Evolutionary conservation across 768 basidiomycete species (phyloP), one percentile per base, ranked within the genome.

Genomic region (Termitomyces sp.): DNA sequence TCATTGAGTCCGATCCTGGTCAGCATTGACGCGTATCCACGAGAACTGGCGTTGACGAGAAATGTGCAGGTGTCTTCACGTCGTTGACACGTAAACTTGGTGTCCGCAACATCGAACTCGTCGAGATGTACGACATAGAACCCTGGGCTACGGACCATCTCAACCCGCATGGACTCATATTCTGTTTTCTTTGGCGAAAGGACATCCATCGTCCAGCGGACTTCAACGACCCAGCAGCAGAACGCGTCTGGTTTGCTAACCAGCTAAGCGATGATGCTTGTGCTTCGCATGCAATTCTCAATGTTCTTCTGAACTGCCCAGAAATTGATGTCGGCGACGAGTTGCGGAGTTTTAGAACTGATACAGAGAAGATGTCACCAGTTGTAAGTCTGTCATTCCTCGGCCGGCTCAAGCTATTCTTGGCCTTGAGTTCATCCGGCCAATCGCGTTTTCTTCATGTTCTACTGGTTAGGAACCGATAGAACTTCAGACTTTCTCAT

Each of bases 231-330:
- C 78, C 83, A 3, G 78, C 81, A 11, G 79, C 84, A 2, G 79
- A 81, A 58, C 73, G 70, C 30, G 78, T 87, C 9, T 88, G 85
- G 85, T 88, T 86, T 62, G 85, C 85, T 11, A 84, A 87, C 68
- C 86, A 88, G 67, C 76, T 88, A 27, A 83, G 79, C 69, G 79
- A 83, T 63, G 84, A 87, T 64, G 83, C 85, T 4, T 87, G 86
- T 65, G 84, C 84, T 8, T 83, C 84, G 0, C 81, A 80, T 63
- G 85, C 85, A 0, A 75, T 87, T 11, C 70, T 87, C 6, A 87
- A 86, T 62, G 80, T 86, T 18, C 64, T 83, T 8, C 66, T 86
- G 33, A 87, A 87, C 66, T 81, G 82, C 57, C 79, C 80, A 0
- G 69, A 73, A 30, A 68, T 86, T 20, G 74, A 82, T 16, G 63